phyloP scores from a whole-genome alignment of 768 basidiomycete species.

The Dioszegia crocea region DNA sequence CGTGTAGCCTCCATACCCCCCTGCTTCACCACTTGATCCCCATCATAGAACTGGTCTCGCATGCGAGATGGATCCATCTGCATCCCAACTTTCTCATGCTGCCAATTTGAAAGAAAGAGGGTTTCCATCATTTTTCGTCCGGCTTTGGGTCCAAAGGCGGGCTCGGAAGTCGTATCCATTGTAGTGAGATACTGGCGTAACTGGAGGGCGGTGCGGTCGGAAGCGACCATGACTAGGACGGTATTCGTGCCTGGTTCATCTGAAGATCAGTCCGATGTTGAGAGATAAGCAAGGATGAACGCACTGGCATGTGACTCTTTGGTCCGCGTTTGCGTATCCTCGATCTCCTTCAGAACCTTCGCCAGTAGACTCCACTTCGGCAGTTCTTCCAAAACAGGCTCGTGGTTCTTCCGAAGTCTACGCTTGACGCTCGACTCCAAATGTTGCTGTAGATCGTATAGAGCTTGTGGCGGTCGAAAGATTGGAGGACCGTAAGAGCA shows the following conservation, averaged over 20 bases:
- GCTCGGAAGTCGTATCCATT: constrained; percentile 51
- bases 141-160: constrained; percentile 42
- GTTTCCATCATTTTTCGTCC: constrained; percentile 75
- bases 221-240: constrained; percentile 82
- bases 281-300: neutral
- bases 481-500: constrained; percentile 29
- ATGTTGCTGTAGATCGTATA: constrained; percentile 27
- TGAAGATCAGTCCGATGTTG: constrained; percentile 13
- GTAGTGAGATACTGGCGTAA: constrained; percentile 73
- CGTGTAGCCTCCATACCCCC: constrained; percentile 34
- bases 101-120: constrained; percentile 52
- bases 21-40: constrained; percentile 24
- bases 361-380: constrained; percentile 88
- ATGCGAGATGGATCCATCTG: constrained; percentile 24
- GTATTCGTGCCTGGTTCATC: constrained; percentile 62
- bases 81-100: constrained; percentile 40
- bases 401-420: constrained; percentile 73
- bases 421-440: constrained; percentile 42
- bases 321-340: constrained; percentile 58
- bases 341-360: constrained; percentile 84
- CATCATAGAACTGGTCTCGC: constrained; percentile 13
- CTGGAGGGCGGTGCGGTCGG: constrained; percentile 66
- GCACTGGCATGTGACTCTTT: constrained; percentile 31
- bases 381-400: constrained; percentile 84
- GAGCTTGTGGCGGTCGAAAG: constrained; percentile 30